Evolutionary conservation across 1,284 basidiomycete species (phyloP).

Genomic region (Mycena sp.): DNA sequence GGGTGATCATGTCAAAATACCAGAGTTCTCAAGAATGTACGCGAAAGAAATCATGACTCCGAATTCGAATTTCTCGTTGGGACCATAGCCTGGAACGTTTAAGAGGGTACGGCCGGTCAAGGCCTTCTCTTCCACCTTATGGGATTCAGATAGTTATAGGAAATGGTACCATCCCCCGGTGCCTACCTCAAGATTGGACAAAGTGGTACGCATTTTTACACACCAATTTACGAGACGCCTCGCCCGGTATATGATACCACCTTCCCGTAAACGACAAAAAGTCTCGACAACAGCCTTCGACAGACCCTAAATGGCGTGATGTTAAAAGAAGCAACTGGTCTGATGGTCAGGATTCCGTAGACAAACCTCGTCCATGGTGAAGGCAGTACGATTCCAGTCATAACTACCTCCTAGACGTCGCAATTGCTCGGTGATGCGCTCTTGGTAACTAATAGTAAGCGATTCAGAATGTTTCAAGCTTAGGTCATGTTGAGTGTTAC

Average conservation of each 20-base stretch:
- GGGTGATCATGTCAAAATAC: no score
- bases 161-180: background rate
- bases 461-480: constrained; percentile 1
- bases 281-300: constrained; percentile 93
- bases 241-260: constrained; percentile 94
- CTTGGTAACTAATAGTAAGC: constrained; percentile 75
- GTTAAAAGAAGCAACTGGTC: no score
- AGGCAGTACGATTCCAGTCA: constrained; percentile 94
- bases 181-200: constrained; percentile 93
- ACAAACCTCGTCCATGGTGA: constrained; percentile 93
- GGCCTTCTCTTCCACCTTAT: constrained; percentile 92
- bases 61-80: constrained; percentile 96
- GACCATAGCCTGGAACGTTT: constrained; percentile 93
- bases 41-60: constrained; percentile 97
- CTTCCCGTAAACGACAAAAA: constrained; percentile 93
- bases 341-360: constrained; percentile 2
- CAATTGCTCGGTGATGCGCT: constrained; percentile 91
- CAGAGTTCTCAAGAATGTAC: constrained; percentile 90
- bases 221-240: constrained; percentile 99
- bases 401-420: constrained; percentile 92
- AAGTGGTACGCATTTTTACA: constrained; percentile 93
- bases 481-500: constrained; percentile 52
- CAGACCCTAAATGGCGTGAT: no score
- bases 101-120: constrained; percentile 90
- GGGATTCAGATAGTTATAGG: background rate